A percentile compares a stretch with the other conserved stretches of the same genome.
Conservation (phyloP, 768 basidiomycete genomes). For the Pleurotus ostreatus region DNA sequence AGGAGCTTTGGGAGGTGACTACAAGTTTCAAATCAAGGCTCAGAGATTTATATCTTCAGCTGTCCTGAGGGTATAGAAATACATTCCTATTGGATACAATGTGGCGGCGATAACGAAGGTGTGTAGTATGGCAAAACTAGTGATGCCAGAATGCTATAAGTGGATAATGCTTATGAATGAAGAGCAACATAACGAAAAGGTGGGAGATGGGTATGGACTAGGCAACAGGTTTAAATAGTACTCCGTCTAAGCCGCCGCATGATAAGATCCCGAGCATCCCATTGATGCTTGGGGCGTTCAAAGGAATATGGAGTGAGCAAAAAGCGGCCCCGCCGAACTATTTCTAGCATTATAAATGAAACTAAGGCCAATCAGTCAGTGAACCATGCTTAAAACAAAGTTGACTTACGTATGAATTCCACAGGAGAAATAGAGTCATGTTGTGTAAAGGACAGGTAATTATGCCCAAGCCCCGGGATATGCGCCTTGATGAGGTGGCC, state of each 20-base stretch:
- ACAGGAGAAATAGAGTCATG: slow-evolving; percentile 45
- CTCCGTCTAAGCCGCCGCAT: slow-evolving; percentile 21
- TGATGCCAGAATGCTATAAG: too few species aligned
- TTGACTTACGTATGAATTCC: slow-evolving; percentile 48
- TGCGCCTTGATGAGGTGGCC: slow-evolving; percentile 44
- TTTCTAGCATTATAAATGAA: slow-evolving; percentile 63
- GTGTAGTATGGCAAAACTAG: too few species aligned
- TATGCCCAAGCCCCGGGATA: slow-evolving; percentile 48
- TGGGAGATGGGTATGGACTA: too few species aligned
- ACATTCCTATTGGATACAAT: neutral
- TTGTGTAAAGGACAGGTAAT: slow-evolving; percentile 52
- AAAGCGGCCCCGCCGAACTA: slow-evolving; percentile 57
- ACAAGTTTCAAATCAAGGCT: too few species aligned
- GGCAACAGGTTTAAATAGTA: neutral
- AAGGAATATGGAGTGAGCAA: slow-evolving; percentile 43
- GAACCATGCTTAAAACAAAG: slow-evolving; percentile 1
- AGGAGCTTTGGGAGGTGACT: too few species aligned
- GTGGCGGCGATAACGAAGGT: neutral
- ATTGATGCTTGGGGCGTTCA: slow-evolving; percentile 41
- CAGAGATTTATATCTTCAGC: too few species aligned
- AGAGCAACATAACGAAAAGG: neutral
- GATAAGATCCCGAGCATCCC: slow-evolving; percentile 34
- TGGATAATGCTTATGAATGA: too few species aligned
- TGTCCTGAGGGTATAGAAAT: neutral
- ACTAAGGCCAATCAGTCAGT: slow-evolving; percentile 29